Evolutionary conservation across 2,329 filamentous ascomycete genomes (phyloP).

Genomic region (Davidsoniella neocaledoniae): DNA sequence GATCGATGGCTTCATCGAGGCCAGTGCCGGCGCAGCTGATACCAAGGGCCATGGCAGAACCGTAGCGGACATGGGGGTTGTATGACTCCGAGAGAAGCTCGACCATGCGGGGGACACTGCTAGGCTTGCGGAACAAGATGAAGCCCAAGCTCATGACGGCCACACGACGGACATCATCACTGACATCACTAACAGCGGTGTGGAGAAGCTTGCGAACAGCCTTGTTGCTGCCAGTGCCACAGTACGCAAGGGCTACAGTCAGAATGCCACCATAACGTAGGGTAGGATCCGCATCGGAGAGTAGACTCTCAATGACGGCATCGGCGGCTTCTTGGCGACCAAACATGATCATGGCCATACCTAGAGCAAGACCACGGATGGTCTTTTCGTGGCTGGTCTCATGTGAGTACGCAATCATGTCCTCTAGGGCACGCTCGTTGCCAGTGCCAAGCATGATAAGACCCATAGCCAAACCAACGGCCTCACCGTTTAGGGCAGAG

Average conservation of each 20-base stretch:
- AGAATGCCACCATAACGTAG: constrained; percentile 95
- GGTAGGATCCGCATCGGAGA: constrained; percentile 85
- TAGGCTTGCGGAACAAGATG: constrained; percentile 94
- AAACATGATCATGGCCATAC: constrained; percentile 98
- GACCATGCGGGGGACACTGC: constrained; percentile 95
- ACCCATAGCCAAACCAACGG: constrained; percentile 89
- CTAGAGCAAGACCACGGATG: constrained; percentile 82
- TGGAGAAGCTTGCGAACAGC: constrained; percentile 91
- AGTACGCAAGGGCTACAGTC: constrained; percentile 96
- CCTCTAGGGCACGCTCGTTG: constrained; percentile 79
- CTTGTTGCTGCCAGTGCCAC: constrained; percentile 95
- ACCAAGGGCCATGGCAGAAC: constrained; percentile 93
- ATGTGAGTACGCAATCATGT: constrained; percentile 95
- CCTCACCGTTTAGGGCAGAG: constrained; percentile 91
- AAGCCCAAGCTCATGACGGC: constrained; percentile 97
- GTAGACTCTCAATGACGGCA: constrained; percentile 79
- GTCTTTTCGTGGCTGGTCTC: constrained; percentile 99
- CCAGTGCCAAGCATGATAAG: constrained; percentile 98
- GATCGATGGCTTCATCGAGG: constrained; percentile 85
- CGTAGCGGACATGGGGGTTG: constrained; percentile 95
- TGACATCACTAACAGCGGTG: constrained; percentile 93
- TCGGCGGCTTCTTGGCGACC: constrained; percentile 88
- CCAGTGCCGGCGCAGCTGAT: constrained; percentile 96
- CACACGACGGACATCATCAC: constrained; percentile 87
- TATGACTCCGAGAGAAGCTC: constrained; percentile 96